Conservation (phyloP, 1,284 basidiomycete species). For the Pseudozyma tsukubaensis region DNA sequence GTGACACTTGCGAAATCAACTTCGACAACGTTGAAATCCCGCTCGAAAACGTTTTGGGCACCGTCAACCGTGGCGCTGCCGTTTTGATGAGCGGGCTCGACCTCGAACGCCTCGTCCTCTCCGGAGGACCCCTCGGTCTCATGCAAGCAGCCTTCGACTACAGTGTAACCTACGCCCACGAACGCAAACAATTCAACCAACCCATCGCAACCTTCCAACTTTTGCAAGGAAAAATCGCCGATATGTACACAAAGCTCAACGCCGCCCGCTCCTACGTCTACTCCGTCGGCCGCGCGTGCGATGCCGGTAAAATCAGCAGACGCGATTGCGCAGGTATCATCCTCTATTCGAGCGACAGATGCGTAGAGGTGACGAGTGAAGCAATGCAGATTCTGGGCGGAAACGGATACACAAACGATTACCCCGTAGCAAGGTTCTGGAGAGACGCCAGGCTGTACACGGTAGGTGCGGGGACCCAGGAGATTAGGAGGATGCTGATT, state of each 20-base stretch:
- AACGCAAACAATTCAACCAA: slow-evolving; percentile 88
- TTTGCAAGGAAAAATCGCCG: slow-evolving; percentile 85
- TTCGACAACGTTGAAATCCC: slow-evolving; percentile 92
- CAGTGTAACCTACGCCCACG: slow-evolving; percentile 87
- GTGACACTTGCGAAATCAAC: slow-evolving; percentile 91
- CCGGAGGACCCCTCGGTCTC: slow-evolving; percentile 81
- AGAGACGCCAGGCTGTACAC: slow-evolving; percentile 60
- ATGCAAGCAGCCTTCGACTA: slow-evolving; percentile 95
- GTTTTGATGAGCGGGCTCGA: slow-evolving; percentile 96
- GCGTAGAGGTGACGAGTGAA: slow-evolving; percentile 56
- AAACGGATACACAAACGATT: slow-evolving; percentile 58
- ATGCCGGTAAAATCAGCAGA: slow-evolving; percentile 69
- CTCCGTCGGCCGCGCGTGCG: slow-evolving; percentile 74
- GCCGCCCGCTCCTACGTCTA: slow-evolving; percentile 92
- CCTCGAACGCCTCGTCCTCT: slow-evolving; percentile 88
- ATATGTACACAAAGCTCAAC: slow-evolving; percentile 95
- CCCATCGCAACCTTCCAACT: slow-evolving; percentile 91
- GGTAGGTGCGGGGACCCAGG: slow-evolving; percentile 63
- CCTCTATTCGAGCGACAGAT: slow-evolving; percentile 53
- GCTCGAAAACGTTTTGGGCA: slow-evolving; percentile 82
- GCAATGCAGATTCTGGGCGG: slow-evolving; percentile 61
- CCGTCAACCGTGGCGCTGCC: slow-evolving; percentile 80
- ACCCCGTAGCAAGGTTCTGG: slow-evolving; percentile 52
- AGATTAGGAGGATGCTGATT: slow-evolving; percentile 63
- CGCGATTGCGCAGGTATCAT: slow-evolving; percentile 69